Base-by-base conservation (phyloP, 441 rosid genomes). In the Jatropha multifida region DNA sequence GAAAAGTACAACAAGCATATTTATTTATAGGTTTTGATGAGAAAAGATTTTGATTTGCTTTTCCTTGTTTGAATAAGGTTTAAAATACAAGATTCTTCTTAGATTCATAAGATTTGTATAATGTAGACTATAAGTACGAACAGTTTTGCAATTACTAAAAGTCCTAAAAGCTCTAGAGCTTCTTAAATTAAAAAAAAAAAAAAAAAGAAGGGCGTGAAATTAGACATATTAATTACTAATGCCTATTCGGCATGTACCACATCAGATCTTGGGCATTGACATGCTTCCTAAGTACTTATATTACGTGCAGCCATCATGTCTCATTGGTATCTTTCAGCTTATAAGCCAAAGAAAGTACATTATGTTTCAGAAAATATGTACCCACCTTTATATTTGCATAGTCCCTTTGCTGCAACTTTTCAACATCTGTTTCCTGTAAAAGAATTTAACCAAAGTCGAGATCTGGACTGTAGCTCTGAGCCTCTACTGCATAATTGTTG, bases 381-480 rank as follows among this genome's bases (percentile, higher is more conserved):
- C 78, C 66, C 76, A 88, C 98, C 94, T 93, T 88, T 70, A 95
- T 85, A 86, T 88, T 94, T 69, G 73, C 75, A 74, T 93, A 95
- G 85, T 95, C 96, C 77, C 99, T 85, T 80, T 90, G 88, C 86
- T 91, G 99, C 76, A 95, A 88, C 69, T 88, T 90, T 87, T 95
- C 99, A 73, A 93, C 89, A 83, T 93, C 99, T 64, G 91, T 87
- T 89, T 95, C 98, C 96, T 94, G 88, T 51, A 69, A 84, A 76
- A 62, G 7, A 75, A 54, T 58, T 63, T 63, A 49, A 74, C 61
- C 65, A 72, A 77, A 51, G 68, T 75, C 73, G 74, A 42, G 61
- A 54, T 65, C 27, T 51, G 69, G 72, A 56, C 23, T 59, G 2
- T 49, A 51, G 55, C 38, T 56, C 41, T 18, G 44, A 38, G 18